These are phyloP conservation scores for Whalleya microplaca DNA, from an alignment of 2,329 filamentous ascomycete genomes.

Conservation along the genomic window DNA sequence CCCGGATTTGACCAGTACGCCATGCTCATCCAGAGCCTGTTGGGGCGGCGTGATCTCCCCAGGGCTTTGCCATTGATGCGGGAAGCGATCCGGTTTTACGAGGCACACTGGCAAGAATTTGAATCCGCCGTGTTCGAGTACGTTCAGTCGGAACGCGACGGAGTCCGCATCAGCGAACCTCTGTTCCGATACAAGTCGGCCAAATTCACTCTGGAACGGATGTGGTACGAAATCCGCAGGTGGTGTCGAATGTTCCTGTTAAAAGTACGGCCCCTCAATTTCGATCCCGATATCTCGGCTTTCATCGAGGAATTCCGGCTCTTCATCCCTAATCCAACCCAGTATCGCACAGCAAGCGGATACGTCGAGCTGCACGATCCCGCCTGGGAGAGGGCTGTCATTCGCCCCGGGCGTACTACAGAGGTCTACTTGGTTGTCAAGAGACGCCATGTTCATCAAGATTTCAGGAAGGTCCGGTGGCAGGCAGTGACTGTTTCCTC, in stretches of 20 bases:
- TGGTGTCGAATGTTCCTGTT: slow-evolving; percentile 34
- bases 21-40: slow-evolving; percentile 52
- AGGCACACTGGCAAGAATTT: slow-evolving; percentile 30
- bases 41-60: slow-evolving; percentile 13
- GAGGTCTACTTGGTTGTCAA: background rate
- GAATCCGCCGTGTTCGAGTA: slow-evolving; percentile 31
- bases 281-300: slow-evolving; percentile 42
- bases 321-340: slow-evolving; percentile 45
- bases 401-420: slow-evolving; percentile 5
- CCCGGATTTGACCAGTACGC: slow-evolving; percentile 60
- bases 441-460: no score
- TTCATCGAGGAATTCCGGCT: slow-evolving; percentile 51
- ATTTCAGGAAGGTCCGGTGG: no score
- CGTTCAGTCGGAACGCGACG: slow-evolving; percentile 30
- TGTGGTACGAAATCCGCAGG: slow-evolving; percentile 37
- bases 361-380: slow-evolving; percentile 42
- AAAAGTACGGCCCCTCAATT: slow-evolving; percentile 13
- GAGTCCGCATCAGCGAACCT: slow-evolving; percentile 17
- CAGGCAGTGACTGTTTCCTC: no score
- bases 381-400: slow-evolving; percentile 15
- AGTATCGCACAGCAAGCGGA: slow-evolving; percentile 44
- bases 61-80: slow-evolving; percentile 35
- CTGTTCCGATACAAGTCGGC: slow-evolving; percentile 30
- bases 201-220: slow-evolving; percentile 34
- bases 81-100: slow-evolving; percentile 34